Base-by-base conservation (phyloP, 768 basidiomycete genomes). In the Suillus spraguei region DNA sequence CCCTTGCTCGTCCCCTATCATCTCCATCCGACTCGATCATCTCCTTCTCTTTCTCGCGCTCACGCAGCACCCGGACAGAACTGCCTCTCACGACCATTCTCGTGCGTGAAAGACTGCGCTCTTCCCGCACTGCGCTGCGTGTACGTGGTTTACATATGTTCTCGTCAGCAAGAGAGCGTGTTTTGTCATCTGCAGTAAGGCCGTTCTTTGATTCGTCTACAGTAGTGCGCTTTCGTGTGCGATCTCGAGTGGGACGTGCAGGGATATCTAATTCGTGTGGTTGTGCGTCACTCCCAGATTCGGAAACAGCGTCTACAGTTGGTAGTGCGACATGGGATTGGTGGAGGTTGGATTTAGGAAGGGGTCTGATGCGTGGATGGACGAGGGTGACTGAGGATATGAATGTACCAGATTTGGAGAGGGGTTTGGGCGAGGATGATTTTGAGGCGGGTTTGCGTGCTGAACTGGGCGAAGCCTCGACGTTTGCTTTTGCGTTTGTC, bases 271-370 rank as follows among this genome's bases (percentile, higher is more conserved):
- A 11, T 64, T 64, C 0, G 50, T 62, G 6, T 39, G 68, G 54
- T 66, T 71, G 60, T 72, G 72, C 22, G 71, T 76, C 38, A 67
- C 28, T 3, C 67, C 39, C 53, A 63, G 70, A 58, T 64, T 70
- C 11, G 68, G 68, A 8, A 59, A 64, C 50, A 61, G 62, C 32
- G 68, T 74, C 41, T 66, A 67, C 11, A 46, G 10, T 9, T 53
- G 4, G 4, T 56, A 46, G 32, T n/a, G 28, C 38, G 59, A 63
- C 32, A n/a, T 65, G 35, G 64, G 47, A 52, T 67, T 69, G 38
- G 53, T 20, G 38, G 3, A 64, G n/a, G 7, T 32, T 59, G 5
- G 62, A 44, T 36, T 42, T 46, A 33, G 32, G 1, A 59, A 66
- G 3, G 42, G 38, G 0, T 54, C 47, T 28, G 64, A 62, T 32